Base-by-base conservation (phyloP, 139 green algal genomes). In the Closterium sp. region DNA sequence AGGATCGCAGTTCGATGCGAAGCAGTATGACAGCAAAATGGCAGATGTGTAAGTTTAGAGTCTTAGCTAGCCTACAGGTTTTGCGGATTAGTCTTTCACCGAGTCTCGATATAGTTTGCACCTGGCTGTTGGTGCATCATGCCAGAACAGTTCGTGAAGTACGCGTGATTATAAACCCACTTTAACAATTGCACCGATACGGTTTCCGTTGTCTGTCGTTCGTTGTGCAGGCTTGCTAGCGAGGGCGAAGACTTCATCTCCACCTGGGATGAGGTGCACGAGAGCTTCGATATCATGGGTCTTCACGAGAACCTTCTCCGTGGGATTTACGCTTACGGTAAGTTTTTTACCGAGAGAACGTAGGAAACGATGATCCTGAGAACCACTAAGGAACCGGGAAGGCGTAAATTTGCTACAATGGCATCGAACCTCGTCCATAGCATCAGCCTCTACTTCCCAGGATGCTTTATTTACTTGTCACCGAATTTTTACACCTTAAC, bases 241-340 rank as follows among this genome's bases (percentile, higher is more conserved):
- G 95, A 94, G 31, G 91, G 91, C 89, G 96, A 97, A 50, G 98
- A 98, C 95, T 98, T 98, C 96, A 94, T 94, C 31, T 98, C 97
- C 24, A 98, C 99, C 86, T 99, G 98, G 98, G 97, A 98, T 89
- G 98, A 99, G 96, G 96, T 96, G 30, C 98, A 95, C 94, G 98
- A 99, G 62, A 97, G 96, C 79, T 99, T 99, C 93, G 98, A 99
- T 95, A 95, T 97, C 94, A 99, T 99, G 98, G 94, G 95, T 34
- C 96, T 99, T 88, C 97, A 99, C 91, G 98, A 99, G 97, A 99
- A 99, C 95, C 96, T 99, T 93, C 96, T 99, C 92, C 97, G 98
- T 93, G 98, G 98, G 38, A 99, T 99, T 95, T 99, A 99, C 93
- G 98, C 97, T 7, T 99, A 99, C 91, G 98, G 98, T 95, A 62